These are phyloP conservation scores for Trametes meyenii DNA, from an alignment of 768 basidiomycete species.

Conservation along the genomic window DNA sequence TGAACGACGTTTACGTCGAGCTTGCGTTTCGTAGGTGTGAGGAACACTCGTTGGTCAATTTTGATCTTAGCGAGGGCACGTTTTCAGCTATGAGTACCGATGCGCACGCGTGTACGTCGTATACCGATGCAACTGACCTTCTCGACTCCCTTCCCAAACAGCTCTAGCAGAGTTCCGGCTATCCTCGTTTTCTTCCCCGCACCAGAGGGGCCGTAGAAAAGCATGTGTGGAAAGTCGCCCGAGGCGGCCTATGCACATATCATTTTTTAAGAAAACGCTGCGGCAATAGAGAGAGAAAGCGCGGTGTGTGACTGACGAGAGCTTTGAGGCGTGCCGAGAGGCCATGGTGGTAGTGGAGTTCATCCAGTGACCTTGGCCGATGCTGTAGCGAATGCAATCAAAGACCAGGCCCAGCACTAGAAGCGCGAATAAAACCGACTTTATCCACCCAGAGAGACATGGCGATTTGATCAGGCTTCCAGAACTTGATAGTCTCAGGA, in stretches of 20 bases:
- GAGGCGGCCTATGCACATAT: slow-evolving; percentile 64
- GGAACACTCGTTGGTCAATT: slow-evolving; percentile 95
- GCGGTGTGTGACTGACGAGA: slow-evolving; percentile 50
- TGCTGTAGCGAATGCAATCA: slow-evolving; percentile 51
- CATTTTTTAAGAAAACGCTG: neutral
- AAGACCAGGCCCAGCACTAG: neutral
- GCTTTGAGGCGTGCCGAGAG: slow-evolving; percentile 82
- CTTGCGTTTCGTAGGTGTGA: slow-evolving; percentile 92
- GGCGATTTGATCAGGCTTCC: neutral
- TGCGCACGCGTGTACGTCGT: neutral
- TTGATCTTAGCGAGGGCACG: slow-evolving; percentile 65
- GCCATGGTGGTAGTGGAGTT: slow-evolving; percentile 84
- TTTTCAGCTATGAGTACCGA: neutral
- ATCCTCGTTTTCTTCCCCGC: slow-evolving; percentile 99
- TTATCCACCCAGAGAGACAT: slow-evolving; percentile 57
- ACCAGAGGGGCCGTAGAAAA: slow-evolving; percentile 96
- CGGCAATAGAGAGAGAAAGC: neutral
- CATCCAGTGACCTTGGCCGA: slow-evolving; percentile 81
- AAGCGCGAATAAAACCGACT: slow-evolving; percentile 31
- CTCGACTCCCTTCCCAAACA: slow-evolving; percentile 92
- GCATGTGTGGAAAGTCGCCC: slow-evolving; percentile 95
- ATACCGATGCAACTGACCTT: slow-evolving; percentile 56
- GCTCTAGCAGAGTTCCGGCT: slow-evolving; percentile 80
- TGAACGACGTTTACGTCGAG: slow-evolving; percentile 96
- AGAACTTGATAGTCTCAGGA: neutral